These are phyloP conservation scores for Gossypium turneri DNA, from an alignment of 345 rosid species.

Conservation along the genomic window DNA sequence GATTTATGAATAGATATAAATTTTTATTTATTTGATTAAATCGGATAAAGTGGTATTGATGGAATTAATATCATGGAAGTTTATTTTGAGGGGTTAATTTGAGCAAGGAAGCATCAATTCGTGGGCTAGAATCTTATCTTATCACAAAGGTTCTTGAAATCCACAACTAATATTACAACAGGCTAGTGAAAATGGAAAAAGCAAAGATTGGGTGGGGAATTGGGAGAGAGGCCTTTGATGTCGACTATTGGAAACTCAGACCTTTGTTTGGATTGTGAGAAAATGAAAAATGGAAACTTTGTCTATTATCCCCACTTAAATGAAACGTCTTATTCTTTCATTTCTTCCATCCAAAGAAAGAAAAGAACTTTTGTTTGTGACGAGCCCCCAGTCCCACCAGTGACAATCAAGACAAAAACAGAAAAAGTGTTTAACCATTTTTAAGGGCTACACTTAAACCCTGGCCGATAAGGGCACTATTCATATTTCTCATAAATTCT, in stretches of 20 bases:
- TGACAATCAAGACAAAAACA: not conserved
- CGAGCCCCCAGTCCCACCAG: not conserved
- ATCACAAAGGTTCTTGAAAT: not conserved
- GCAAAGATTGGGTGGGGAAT: not conserved
- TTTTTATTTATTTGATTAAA: too few relatives aligned
- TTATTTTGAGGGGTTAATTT: too few relatives aligned
- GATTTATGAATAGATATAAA: too few relatives aligned
- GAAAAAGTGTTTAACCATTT: not conserved
- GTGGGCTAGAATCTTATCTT: not conserved
- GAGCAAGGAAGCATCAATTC: too few relatives aligned
- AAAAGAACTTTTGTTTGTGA: not conserved
- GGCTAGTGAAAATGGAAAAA: not conserved
- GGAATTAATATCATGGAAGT: too few relatives aligned
- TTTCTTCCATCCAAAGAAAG: not conserved
- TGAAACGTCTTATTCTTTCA: not conserved
- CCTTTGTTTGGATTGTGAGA: not conserved
- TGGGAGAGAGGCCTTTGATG: not conserved
- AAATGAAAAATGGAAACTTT: not conserved
- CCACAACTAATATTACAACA: conserved; percentile 8
- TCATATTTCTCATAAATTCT: too few relatives aligned
- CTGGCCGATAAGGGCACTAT: not conserved
- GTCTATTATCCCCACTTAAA: not conserved
- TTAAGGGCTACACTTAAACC: not conserved
- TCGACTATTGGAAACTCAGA: not conserved
- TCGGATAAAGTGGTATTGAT: too few relatives aligned